Base-by-base conservation (phyloP, 305 asterid species). In the Stenogyne calaminthoides region DNA sequence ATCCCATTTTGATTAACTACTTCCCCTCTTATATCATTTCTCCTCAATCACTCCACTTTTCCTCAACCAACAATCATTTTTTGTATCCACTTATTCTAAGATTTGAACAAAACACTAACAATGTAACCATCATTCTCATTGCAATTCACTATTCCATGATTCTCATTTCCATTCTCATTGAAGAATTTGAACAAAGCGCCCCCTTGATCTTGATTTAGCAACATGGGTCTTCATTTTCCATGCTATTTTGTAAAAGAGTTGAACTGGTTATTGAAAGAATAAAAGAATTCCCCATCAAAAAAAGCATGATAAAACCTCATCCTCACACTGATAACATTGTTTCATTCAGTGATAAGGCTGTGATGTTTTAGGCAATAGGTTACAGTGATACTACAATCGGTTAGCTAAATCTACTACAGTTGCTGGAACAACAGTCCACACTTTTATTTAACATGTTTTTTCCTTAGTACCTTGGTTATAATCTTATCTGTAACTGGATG, bases 401-500 rank as follows among this genome's bases (percentile, higher is more conserved):
- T 22, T 69, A 12, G 10, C 39, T 20, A n/a, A 49, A 67, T 67
- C 3, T 34, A 14, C 36, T 9, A 5, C 36, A 32, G 62, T 15
- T 32, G 19, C 32, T 65, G 67, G 25, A 64, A 39, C 7, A 27
- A 54, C 37, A 54, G 47, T 42, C 47, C 52, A 42, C 42, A 27
- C 36, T 72, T 11, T 57, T 71, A 37, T 55, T n/a, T 60, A 10
- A 29, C 4, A 47, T 12, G 36, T 67, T 72, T 32, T 47, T 64
- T 32, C 36, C 40, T 64, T 64, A 34, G 19, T 58, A 9, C 32
- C 51, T 34, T 69, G n/a, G 29, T 66, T 63, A 32, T 71, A 20
- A 54, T 65, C 20, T n/a, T 19, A 42, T 40, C n/a, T 71, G 57
- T 39, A 46, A 25, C 9, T 67, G 75, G 76, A 51, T 77, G 56